Base-by-base conservation (phyloP, 441 rosid genomes). In the Hura crepitans region DNA sequence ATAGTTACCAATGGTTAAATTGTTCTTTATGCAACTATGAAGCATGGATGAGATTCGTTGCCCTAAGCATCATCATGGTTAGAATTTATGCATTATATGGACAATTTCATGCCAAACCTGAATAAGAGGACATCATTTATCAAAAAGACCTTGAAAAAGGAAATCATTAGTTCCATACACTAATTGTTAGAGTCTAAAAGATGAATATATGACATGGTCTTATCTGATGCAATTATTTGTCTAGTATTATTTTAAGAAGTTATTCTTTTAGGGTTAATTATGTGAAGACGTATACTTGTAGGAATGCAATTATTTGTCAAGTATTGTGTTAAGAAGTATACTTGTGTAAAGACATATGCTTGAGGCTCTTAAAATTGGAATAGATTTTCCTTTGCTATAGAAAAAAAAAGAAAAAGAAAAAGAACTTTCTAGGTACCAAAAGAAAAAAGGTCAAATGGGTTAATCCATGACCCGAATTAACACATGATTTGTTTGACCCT, bases 21-120 rank as follows among this genome's bases (percentile, higher is more conserved):
- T 70, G 30, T 37, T 74, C 47, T 60, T 78, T 42, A 63, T 69
- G 80, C 91, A 92, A 97, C 71, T 95, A 85, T 60, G 99, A 95
- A 85, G 99, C 97, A 6, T 92, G 95, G 99, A 80, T 85, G 57
- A 86, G 98, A 82, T 95, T 95, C 67, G 75, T 95, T 39, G 72
- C 86, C 57, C 91, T 95, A 46, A 81, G 92, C 80, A 39, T 87
- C 59, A 72, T 88, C 70, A 79, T 94, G 73, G 62, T 86, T 13
- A 86, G 82, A 54, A 63, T 87, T 22, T 90, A 92, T 79, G 98
- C 95, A 72, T 73, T 83, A 53, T 95, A 94, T 39, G 97, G 97
- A 33, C 97, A 90, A 76, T 86, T 84, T 81, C 85, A 95, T 70
- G 97, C 97, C 45, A 72, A 61, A 56, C 83, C 89, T 18, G 65